phyloP scores from a whole-genome alignment of 2,329 filamentous ascomycete species.

The Trichoderma sp. region DNA sequence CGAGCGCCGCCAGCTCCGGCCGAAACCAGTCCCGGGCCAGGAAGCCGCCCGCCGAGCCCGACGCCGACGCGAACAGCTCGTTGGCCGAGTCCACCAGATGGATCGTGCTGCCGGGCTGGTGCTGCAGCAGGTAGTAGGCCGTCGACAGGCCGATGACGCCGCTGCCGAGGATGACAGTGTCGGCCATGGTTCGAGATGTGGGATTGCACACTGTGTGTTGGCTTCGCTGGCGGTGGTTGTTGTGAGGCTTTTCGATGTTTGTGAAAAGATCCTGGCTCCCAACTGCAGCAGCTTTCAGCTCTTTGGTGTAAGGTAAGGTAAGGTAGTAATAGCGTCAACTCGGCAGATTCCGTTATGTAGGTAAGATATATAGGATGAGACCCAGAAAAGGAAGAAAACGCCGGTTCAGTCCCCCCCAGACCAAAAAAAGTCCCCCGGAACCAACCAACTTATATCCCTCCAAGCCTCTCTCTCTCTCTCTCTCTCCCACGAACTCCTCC shows the following conservation, averaged over 20 bases:
- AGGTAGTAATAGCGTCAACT: no score
- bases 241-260: background rate
- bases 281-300: background rate
- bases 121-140: conserved; percentile 69
- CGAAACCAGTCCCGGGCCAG: conserved; percentile 73
- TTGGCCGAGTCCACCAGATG: conserved; percentile 52
- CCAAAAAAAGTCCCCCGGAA: background rate
- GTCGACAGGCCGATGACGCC: conserved; percentile 72
- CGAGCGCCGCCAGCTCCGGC: conserved; percentile 59
- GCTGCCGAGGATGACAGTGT: conserved; percentile 67
- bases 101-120: conserved; percentile 47
- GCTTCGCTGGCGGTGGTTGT: background rate
- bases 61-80: conserved; percentile 71
- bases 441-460: conserved; percentile 10
- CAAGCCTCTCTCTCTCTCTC: no score
- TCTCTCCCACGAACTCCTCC: no score
- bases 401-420: background rate
- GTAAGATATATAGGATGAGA: background rate
- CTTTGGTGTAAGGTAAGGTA: no score
- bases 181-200: conserved; percentile 41
- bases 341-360: no score
- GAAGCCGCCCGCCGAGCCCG: conserved; percentile 74
- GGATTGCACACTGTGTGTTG: background rate
- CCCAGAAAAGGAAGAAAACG: background rate
- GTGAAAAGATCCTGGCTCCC: background rate